Base-by-base conservation (phyloP, 768 basidiomycete species). In the Leucosporidium yakuticum region DNA sequence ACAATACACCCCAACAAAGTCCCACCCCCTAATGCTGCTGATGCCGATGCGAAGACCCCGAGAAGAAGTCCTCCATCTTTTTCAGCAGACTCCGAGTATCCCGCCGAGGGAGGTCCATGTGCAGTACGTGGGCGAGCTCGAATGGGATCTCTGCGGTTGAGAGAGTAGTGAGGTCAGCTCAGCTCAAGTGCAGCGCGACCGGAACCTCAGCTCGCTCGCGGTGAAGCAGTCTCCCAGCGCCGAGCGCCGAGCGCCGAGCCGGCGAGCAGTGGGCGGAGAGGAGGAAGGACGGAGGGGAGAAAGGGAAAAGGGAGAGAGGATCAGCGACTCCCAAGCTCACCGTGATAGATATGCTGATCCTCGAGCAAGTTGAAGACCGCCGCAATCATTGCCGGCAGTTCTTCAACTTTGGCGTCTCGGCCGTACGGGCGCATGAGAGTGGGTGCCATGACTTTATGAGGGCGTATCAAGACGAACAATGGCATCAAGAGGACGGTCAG, bases 341-440 rank as follows among this genome's bases (percentile, higher is more conserved):
- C 51, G 47, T 71, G 70, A 19, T 68, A 36, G 31, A 68, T 39
- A 34, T 66, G 64, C 48, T 71, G 67, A 39, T 68, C 70, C 48
- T 71, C 70, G 29, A 71, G 54, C 51, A 71, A 59, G 20, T 56
- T 53, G 9, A 71, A 29, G 8, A 68, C 58, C 2, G 64, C 64
- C 0, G 70, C 61, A n/a, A 71, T 64, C 67, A 68, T 68, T 12
- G 58, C 23, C 23, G 53, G 58, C 21, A 64, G 12, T 34, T 71
- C 67, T 32, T 19, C n/a, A 1, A 62, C 67, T 31, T 63, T 34
- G 4, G 70, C 48, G 25, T 55, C 48, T 47, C 70, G 67, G 32
- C 51, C 36, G 2, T 36, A 20, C 1, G 70, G 70, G n/a, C 48
- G 64, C 11, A 71, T 53, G 17, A 71, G 58, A 0, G 59, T 60